phyloP scores from a whole-genome alignment of 108 stramenopile genomes.

The Hondaea fermentalgiana region DNA sequence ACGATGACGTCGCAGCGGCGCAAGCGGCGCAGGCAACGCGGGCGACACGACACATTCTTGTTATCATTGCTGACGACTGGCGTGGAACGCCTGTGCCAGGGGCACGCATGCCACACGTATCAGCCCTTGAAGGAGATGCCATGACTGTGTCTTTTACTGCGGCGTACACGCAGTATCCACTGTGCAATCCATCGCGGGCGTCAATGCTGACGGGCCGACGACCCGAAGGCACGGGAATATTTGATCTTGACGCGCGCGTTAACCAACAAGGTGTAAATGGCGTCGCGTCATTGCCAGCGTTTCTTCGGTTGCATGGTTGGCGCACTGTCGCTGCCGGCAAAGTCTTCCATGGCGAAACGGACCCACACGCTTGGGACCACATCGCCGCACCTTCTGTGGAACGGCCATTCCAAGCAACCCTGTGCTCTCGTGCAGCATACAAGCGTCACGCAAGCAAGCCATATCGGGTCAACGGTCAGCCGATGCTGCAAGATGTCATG shows the following conservation, averaged over 20 bases:
- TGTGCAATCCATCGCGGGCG: conserved; percentile 1
- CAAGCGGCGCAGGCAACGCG: neutral
- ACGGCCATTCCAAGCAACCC: neutral
- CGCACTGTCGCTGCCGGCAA: neutral
- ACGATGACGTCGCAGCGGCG: too few relatives aligned
- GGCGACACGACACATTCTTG: neutral
- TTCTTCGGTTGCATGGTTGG: neutral
- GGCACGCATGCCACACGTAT: neutral
- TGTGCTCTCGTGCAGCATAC: neutral
- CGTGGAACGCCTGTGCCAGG: neutral
- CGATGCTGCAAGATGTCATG: neutral
- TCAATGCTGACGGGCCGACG: neutral
- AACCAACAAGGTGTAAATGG: neutral
- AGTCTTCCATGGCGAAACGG: conserved; percentile 1
- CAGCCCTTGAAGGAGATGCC: neutral
- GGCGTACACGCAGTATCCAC: neutral
- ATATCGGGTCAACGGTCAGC: neutral
- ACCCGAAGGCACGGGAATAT: neutral
- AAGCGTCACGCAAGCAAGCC: neutral
- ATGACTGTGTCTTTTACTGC: neutral
- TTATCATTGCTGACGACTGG: neutral
- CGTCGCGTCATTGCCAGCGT: neutral
- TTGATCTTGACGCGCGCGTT: neutral
- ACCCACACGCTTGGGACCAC: neutral
- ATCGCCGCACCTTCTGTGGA: neutral